Conservation (phyloP, 208 protist species). For the Trypanosoma vivax region DNA sequence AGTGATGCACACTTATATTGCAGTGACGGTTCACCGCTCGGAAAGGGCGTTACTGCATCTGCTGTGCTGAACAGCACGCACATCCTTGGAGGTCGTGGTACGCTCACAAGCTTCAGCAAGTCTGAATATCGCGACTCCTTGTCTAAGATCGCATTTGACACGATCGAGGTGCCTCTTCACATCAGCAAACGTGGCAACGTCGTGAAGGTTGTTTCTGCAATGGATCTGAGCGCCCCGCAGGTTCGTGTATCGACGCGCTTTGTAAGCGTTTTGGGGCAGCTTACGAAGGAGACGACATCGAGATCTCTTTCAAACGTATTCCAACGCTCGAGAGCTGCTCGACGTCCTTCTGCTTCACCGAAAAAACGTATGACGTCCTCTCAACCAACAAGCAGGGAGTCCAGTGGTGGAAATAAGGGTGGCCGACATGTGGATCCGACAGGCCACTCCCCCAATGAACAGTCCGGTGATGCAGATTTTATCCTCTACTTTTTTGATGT, state of each 20-base stretch:
- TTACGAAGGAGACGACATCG: slow-evolving; percentile 37
- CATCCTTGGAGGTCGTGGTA: slow-evolving; percentile 65
- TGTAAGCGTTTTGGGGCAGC: slow-evolving; percentile 53
- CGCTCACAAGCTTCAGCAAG: slow-evolving; percentile 28
- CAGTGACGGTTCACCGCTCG: slow-evolving; percentile 52
- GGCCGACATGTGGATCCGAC: slow-evolving; percentile 5
- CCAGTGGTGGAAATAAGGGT: neutral
- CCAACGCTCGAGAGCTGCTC: no score
- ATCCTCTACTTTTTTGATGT: slow-evolving; percentile 29
- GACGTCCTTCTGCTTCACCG: neutral
- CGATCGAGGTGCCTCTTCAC: slow-evolving; percentile 58
- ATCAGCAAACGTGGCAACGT: slow-evolving; percentile 25
- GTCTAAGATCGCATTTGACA: slow-evolving; percentile 33
- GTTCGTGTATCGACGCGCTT: slow-evolving; percentile 54
- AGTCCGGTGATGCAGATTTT: neutral
- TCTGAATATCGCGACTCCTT: slow-evolving; percentile 25
- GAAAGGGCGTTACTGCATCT: neutral
- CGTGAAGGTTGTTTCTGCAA: slow-evolving; percentile 32
- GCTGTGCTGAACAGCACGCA: slow-evolving; percentile 30
- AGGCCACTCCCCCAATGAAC: neutral
- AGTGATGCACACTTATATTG: slow-evolving; percentile 58
- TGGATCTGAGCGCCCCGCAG: slow-evolving; percentile 67
- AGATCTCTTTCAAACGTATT: neutral
- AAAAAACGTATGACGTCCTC: neutral
- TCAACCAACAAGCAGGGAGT: neutral